Percentiles rank a stretch among this genome's conserved stretches.
phyloP scores from a whole-genome alignment of 2,329 filamentous ascomycete species.

The Onygenales sp. region DNA sequence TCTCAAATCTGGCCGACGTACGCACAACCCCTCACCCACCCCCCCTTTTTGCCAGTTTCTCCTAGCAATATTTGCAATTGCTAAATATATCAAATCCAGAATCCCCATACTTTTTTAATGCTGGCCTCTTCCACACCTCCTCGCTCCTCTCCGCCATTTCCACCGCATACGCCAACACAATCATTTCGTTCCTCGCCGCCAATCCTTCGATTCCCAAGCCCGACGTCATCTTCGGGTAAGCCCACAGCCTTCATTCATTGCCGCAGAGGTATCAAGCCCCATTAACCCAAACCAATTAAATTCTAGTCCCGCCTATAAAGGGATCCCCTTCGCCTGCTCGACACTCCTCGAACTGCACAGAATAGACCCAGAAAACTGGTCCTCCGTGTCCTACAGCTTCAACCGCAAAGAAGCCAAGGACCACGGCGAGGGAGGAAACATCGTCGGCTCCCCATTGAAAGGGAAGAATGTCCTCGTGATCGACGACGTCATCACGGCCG shows the following conservation, averaged over 20 bases:
- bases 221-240: constrained; percentile 71
- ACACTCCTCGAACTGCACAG: constrained; percentile 66
- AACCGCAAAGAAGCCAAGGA: constrained; percentile 96
- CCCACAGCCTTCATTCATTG: background rate
- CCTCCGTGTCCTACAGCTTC: constrained; percentile 70
- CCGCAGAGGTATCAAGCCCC: background rate
- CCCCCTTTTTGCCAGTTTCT: background rate
- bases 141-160: constrained; percentile 68
- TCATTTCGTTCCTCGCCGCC: constrained; percentile 13
- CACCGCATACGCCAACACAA: constrained; percentile 62
- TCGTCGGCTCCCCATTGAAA: constrained; percentile 77
- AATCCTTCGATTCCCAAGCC: constrained; percentile 42
- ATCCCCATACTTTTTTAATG: constrained; percentile 98
- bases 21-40: background rate
- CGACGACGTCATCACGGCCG: constrained; percentile 93
- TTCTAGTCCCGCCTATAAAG: constrained; percentile 74
- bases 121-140: constrained; percentile 77
- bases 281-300: background rate
- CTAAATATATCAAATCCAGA: constrained; percentile 11
- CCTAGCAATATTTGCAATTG: background rate
- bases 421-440: constrained; percentile 87
- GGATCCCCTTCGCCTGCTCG: constrained; percentile 78
- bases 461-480: constrained; percentile 83
- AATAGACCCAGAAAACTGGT: constrained; percentile 56
- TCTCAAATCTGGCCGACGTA: constrained; percentile 74